Evolutionary conservation across 164 flowering plant species (phyloP).

Genomic region (Cinnamomum chago): DNA sequence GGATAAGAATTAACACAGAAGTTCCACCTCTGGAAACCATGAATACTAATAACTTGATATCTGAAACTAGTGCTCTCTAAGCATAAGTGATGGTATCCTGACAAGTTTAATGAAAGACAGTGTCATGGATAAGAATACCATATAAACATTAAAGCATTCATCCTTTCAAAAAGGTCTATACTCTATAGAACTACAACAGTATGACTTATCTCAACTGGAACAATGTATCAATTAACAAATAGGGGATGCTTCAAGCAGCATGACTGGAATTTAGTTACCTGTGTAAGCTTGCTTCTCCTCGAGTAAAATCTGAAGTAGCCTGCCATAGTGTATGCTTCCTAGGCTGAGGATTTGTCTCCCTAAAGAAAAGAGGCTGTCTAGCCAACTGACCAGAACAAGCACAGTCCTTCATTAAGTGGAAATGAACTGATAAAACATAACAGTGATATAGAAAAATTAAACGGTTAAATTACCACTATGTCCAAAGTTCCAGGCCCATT

Average conservation of each 20-base stretch:
- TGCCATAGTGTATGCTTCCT: slow-evolving; percentile 91
- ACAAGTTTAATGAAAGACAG: not conserved
- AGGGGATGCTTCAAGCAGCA: not conserved
- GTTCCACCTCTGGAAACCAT: too few relatives aligned
- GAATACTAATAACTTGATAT: too few relatives aligned
- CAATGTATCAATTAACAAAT: not conserved
- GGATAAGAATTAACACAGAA: too few relatives aligned
- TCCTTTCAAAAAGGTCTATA: not conserved
- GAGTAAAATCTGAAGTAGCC: slow-evolving; percentile 77
- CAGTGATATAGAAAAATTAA: not conserved
- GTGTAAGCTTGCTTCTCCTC: slow-evolving; percentile 66
- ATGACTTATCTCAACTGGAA: not conserved
- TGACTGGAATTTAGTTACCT: slow-evolving; percentile 34
- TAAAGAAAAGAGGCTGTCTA: slow-evolving; percentile 76
- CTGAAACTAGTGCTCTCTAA: too few relatives aligned
- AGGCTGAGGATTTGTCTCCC: slow-evolving; percentile 90
- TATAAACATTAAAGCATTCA: not conserved
- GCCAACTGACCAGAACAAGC: slow-evolving; percentile 44
- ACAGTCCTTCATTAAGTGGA: slow-evolving; percentile 1
- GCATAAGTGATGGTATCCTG: too few relatives aligned
- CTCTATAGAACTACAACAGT: not conserved
- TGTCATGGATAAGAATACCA: not conserved
- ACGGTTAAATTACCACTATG: slow-evolving; percentile 54
- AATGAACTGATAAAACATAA: not conserved
- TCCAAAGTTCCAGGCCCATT: slow-evolving; percentile 57